phyloP scores from a whole-genome alignment of 1,284 basidiomycete species.

The Puccinia novopanici region DNA sequence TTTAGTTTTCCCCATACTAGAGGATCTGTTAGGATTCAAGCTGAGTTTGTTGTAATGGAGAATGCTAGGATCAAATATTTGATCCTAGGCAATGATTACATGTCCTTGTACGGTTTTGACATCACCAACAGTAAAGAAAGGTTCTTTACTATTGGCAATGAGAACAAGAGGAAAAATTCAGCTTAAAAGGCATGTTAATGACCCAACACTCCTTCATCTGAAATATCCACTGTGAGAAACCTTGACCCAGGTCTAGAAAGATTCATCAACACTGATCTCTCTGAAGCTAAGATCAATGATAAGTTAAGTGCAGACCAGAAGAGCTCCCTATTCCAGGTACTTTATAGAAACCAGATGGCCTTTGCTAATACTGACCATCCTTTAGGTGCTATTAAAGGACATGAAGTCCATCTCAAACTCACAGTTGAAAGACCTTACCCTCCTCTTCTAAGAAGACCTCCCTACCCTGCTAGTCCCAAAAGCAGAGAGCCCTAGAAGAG shows the following conservation, averaged over 20 bases:
- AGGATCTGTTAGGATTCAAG: neutral
- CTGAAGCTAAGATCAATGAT: neutral
- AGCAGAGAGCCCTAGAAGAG: neutral
- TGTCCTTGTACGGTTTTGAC: constrained; percentile 23
- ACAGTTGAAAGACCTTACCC: constrained; percentile 32
- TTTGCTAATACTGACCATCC: neutral
- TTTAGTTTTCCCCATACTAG: neutral
- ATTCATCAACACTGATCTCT: neutral
- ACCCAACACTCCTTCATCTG: neutral
- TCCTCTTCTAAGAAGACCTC: constrained; percentile 17
- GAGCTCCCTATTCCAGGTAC: neutral
- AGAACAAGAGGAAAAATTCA: constrained; percentile 15
- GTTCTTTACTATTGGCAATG: constrained; percentile 28
- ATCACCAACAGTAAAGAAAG: constrained; percentile 27
- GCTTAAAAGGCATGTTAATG: neutral
- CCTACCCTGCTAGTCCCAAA: constrained; percentile 31
- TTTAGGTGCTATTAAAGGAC: constrained; percentile 12
- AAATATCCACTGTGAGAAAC: neutral
- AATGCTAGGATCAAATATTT: neutral
- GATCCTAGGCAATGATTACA: neutral
- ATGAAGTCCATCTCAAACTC: constrained; percentile 7
- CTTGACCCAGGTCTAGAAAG: neutral
- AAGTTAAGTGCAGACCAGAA: neutral
- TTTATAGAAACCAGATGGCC: neutral
- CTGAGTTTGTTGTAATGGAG: neutral